phyloP scores from a whole-genome alignment of 2,329 filamentous ascomycete species.

The Fusarium stilboides region DNA sequence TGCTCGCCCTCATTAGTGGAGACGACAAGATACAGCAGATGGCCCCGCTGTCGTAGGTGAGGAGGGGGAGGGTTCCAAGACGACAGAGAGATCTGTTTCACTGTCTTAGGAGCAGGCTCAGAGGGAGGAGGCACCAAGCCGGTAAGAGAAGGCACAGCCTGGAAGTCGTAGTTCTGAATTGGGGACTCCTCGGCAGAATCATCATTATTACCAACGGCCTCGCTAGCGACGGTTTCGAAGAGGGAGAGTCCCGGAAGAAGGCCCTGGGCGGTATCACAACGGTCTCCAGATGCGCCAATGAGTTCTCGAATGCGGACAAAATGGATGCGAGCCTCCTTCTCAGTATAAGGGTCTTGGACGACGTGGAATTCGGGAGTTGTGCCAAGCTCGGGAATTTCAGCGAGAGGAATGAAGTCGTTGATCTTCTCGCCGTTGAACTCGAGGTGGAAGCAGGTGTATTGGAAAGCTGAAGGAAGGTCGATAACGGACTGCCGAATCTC shows the following conservation, averaged over 20 bases:
- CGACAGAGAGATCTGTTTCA: slow-evolving; percentile 90
- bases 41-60: slow-evolving; percentile 90
- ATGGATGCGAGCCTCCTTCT: slow-evolving; percentile 98
- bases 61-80: slow-evolving; percentile 97
- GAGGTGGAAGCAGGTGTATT: slow-evolving; percentile 99
- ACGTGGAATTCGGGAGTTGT: slow-evolving; percentile 84
- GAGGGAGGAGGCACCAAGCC: slow-evolving; percentile 79
- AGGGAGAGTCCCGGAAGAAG: slow-evolving; percentile 88
- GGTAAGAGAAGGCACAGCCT: slow-evolving; percentile 75
- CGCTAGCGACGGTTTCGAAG: slow-evolving; percentile 80
- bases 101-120: slow-evolving; percentile 84
- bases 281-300: slow-evolving; percentile 91
- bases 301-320: slow-evolving; percentile 91
- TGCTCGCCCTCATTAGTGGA: slow-evolving; percentile 96
- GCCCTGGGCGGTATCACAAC: slow-evolving; percentile 88
- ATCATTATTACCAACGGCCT: slow-evolving; percentile 59
- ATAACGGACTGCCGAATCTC: slow-evolving; percentile 97
- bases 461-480: slow-evolving; percentile 91
- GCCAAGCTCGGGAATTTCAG: slow-evolving; percentile 86
- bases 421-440: slow-evolving; percentile 90
- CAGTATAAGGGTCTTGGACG: slow-evolving; percentile 96
- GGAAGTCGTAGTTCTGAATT: slow-evolving; percentile 83
- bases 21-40: slow-evolving; percentile 90
- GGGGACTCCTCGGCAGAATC: slow-evolving; percentile 53
- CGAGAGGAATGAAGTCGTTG: slow-evolving; percentile 95